Base-by-base conservation (phyloP, 495 filamentous ascomycete genomes). In the Podospora australis region DNA sequence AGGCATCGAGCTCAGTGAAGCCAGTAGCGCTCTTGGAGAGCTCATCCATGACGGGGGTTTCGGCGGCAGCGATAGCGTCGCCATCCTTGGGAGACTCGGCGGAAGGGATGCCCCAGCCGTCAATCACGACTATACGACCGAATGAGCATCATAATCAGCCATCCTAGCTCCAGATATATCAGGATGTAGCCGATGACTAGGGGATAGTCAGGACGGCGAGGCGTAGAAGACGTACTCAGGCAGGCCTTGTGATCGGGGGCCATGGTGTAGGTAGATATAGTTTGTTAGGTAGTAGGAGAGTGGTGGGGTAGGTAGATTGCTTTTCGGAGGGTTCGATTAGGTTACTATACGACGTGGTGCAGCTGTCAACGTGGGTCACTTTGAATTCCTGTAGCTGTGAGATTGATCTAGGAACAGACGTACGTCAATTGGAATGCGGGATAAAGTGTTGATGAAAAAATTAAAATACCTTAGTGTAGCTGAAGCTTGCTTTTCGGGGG, bases 91-190 rank as follows among this genome's bases (percentile, higher is more conserved):
- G 84, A 13, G 88, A 89, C 34, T 83, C 71, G 51, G 82, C 82
- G 62, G 79, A 78, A 55, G 90, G 78, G 54, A 97, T 82, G 65
- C 92, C 92, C 92, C 92, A 98, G 54, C 92, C 92, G 72, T 98
- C 94, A 74, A 97, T 97, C 67, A 95, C 90, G 77, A 97, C 88
- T 71, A 58, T 65, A 61, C 23, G 62, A 66, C 16, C 68, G 69
- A 56, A 70, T 65, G 50, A 75, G 49, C 62, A 71, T 62, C 43
- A 73, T 56, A 40, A 72, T 78, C 70, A 77, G 71, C 74, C 72
- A 77, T 45, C 63, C 64, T 16, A 75, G 50, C 62, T 78, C 75
- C 39, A 77, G 64, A 53, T 77, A 76, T 17, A 76, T 54, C 21
- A 78, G 64, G 43, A 69, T 52, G 48, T 69, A 72, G 52, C 70